Conservation (phyloP, 2,329 filamentous ascomycete species). For the Fusarium solani-melongenae region DNA sequence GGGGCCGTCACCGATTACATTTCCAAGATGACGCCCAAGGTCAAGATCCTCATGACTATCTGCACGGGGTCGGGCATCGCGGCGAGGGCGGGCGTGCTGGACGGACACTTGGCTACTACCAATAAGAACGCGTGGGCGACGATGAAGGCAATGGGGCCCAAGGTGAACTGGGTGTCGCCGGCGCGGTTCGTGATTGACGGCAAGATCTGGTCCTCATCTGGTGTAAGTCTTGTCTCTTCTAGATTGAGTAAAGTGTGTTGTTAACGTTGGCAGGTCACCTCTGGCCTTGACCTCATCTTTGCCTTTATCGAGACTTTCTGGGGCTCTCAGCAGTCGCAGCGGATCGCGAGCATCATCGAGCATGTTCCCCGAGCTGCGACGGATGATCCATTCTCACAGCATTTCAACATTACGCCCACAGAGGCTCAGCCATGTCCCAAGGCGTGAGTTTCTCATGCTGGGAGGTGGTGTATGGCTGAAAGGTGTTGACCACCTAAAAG, state of each 20-base stretch:
- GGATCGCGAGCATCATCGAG: constrained; percentile 62
- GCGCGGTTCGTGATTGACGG: constrained; percentile 75
- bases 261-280: constrained; percentile 44
- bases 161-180: constrained; percentile 68
- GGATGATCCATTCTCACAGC: constrained; percentile 45
- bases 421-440: constrained; percentile 31
- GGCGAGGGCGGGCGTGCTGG: constrained; percentile 68
- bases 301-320: constrained; percentile 56
- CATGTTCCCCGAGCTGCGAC: constrained; percentile 54
- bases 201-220: constrained; percentile 74
- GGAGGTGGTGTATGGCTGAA: neutral
- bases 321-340: constrained; percentile 58
- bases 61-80: constrained; percentile 73
- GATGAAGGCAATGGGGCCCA: constrained; percentile 58
- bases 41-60: constrained; percentile 70
- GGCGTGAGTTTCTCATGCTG: neutral
- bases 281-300: constrained; percentile 51
- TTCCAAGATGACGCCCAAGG: constrained; percentile 53
- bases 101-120: constrained; percentile 71
- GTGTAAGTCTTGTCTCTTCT: constrained; percentile 49
- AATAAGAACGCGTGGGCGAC: constrained; percentile 70
- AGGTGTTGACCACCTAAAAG: neutral
- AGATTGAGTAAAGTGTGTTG: neutral
- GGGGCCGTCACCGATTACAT: constrained; percentile 52
- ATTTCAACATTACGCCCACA: constrained; percentile 41